phyloP scores from a whole-genome alignment of 2,329 filamentous ascomycete species.

The Botryotinia globosa region DNA sequence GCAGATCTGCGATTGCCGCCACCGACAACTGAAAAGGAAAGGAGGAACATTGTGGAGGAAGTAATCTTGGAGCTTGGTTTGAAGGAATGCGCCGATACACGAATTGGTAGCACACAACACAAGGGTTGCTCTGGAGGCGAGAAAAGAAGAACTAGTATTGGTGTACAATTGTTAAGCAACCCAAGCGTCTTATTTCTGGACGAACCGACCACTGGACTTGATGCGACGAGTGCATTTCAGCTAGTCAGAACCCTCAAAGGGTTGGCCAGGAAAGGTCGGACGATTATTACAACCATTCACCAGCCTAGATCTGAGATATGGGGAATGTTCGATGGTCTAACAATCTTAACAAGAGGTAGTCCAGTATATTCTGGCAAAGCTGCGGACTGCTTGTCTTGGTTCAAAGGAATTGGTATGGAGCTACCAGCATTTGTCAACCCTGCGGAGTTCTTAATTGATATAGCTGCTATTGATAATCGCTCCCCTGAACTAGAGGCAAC shows the following conservation, averaged over 20 bases:
- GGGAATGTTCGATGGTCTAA: conserved; percentile 69
- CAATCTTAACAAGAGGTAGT: conserved; percentile 65
- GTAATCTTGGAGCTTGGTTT: conserved; percentile 73
- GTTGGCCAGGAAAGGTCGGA: conserved; percentile 65
- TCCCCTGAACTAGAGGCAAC: conserved; percentile 62
- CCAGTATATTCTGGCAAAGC: conserved; percentile 65
- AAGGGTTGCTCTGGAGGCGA: conserved; percentile 78
- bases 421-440: conserved; percentile 74
- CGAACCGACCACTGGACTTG: conserved; percentile 74
- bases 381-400: conserved; percentile 60
- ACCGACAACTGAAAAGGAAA: conserved; percentile 56
- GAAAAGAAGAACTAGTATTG: conserved; percentile 72
- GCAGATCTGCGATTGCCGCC: conserved; percentile 68
- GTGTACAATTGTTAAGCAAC: conserved; percentile 75
- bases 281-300: conserved; percentile 72
- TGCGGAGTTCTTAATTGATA: conserved; percentile 72
- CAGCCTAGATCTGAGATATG: conserved; percentile 78
- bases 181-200: conserved; percentile 76
- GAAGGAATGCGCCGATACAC: conserved; percentile 73
- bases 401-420: conserved; percentile 56
- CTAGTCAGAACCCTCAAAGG: conserved; percentile 67
- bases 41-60: conserved; percentile 65
- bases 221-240: conserved; percentile 74
- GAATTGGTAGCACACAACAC: conserved; percentile 68
- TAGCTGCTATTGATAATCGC: conserved; percentile 71